phyloP scores from a whole-genome alignment of 345 rosid genomes.

The Populus tremula region DNA sequence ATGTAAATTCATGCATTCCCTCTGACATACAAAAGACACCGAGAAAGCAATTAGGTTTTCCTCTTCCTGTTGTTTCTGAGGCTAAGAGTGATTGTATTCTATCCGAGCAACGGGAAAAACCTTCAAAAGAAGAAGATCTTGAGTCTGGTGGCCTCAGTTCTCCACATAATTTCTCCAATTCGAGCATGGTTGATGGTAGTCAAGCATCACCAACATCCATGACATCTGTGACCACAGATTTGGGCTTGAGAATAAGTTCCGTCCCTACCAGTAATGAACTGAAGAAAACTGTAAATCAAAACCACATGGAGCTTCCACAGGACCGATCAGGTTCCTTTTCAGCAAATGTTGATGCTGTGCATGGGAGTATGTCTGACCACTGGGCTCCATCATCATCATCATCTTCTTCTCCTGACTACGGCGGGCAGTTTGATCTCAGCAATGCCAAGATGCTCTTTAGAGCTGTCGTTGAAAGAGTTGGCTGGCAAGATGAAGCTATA shows the following conservation, averaged over 20 bases:
- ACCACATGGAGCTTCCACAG: constrained; percentile 17
- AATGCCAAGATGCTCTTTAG: constrained; percentile 29
- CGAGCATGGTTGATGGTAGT: constrained; percentile 35
- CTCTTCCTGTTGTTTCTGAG: constrained; percentile 23
- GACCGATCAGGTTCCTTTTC: constrained; percentile 23
- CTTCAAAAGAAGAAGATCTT: constrained; percentile 28
- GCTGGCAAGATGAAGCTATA: constrained; percentile 67
- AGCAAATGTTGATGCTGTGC: constrained; percentile 14
- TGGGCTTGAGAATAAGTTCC: constrained; percentile 46
- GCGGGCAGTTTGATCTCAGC: constrained; percentile 41
- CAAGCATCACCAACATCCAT: constrained; percentile 45
- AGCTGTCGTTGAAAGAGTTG: constrained; percentile 46
- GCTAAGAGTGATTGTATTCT: constrained; percentile 25
- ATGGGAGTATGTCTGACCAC: constrained; percentile 26
- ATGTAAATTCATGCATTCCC: constrained; percentile 9
- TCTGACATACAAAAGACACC: constrained; percentile 25
- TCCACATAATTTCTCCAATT: constrained; percentile 43
- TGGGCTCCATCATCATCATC: constrained; percentile 21
- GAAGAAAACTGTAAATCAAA: constrained; percentile 24
- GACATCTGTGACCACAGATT: constrained; percentile 54
- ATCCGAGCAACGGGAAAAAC: constrained; percentile 35
- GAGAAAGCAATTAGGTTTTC: constrained; percentile 10
- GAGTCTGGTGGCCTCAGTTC: constrained; percentile 28
- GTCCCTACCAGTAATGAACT: constrained; percentile 30
- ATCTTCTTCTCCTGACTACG: constrained; percentile 18